Percentiles rank a stretch among this genome's conserved stretches.
Conservation (phyloP, 257 asterid species). For the Solanum ossicruentum region DNA sequence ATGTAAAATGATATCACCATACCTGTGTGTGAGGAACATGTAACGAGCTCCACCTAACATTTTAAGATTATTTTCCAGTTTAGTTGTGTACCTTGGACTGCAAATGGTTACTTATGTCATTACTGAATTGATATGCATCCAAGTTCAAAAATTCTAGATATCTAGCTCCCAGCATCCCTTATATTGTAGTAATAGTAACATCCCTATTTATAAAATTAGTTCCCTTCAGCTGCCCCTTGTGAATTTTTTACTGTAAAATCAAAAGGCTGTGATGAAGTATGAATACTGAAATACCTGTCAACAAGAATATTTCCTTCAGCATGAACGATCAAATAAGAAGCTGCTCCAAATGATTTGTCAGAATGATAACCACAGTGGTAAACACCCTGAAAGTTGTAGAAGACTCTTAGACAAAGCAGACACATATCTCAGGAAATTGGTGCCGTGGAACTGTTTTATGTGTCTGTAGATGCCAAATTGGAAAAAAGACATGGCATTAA, state of each 20-base stretch:
- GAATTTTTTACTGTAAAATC: neutral
- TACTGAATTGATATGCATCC: neutral
- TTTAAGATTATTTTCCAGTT: constrained; percentile 34
- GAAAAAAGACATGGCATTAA: neutral
- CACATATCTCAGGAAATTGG: neutral
- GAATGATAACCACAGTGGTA: constrained; percentile 74
- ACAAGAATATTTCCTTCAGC: constrained; percentile 66
- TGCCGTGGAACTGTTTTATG: neutral
- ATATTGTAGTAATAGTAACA: neutral
- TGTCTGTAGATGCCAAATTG: neutral
- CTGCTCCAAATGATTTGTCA: constrained; percentile 58
- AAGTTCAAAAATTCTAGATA: neutral
- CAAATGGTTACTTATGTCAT: constrained; percentile 5
- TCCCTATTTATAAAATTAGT: neutral
- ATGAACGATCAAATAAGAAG: constrained; percentile 50
- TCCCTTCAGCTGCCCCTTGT: neutral
- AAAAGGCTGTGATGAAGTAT: neutral
- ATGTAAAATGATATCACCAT: constrained; percentile 3
- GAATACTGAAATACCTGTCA: constrained; percentile 35
- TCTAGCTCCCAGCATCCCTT: neutral
- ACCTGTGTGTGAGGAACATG: constrained; percentile 74
- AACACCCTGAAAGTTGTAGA: constrained; percentile 31
- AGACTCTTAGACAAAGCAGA: neutral
- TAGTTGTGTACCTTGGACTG: constrained; percentile 55
- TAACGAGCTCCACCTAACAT: constrained; percentile 62